Conservation (phyloP, 768 basidiomycete genomes). For the Asterophora lycoperdoides region DNA sequence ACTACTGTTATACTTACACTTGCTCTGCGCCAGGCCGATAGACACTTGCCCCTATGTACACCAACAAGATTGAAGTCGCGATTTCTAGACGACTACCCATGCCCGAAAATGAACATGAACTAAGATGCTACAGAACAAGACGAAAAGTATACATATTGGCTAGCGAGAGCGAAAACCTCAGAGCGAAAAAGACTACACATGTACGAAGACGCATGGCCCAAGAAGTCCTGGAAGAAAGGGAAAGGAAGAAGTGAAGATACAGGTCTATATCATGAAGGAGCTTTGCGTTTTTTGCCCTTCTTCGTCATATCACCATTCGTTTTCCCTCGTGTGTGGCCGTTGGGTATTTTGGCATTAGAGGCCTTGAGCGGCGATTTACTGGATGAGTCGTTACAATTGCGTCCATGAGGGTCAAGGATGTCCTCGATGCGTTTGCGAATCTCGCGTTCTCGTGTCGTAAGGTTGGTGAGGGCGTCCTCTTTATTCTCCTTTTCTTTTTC, state of each 20-base stretch:
- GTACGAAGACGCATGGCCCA: constrained; percentile 2
- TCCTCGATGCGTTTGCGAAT: constrained; percentile 77
- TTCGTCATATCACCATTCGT: constrained; percentile 42
- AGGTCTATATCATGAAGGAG: constrained; percentile 27
- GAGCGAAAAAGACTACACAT: constrained; percentile 9
- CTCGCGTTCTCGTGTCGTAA: constrained; percentile 74
- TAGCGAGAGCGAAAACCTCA: constrained; percentile 6
- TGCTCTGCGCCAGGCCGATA: constrained; percentile 5
- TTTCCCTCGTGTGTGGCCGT: constrained; percentile 44
- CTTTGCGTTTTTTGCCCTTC: constrained; percentile 57
- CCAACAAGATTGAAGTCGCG: constrained; percentile 6
- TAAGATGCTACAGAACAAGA: constrained; percentile 7
- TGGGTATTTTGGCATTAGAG: constrained; percentile 37
- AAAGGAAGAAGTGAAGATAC: constrained; percentile 25
- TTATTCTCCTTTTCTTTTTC: constrained; percentile 73
- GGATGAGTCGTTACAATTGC: constrained; percentile 30
- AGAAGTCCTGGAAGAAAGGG: constrained; percentile 9
- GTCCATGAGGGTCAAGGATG: constrained; percentile 48
- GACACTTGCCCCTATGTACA: background rate
- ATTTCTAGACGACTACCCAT: constrained; percentile 3
- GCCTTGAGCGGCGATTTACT: constrained; percentile 31
- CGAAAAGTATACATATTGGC: constrained; percentile 4
- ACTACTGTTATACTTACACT: constrained; percentile 17
- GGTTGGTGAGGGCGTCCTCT: constrained; percentile 58
- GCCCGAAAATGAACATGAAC: background rate